Evolutionary conservation across 148 eudicot species (phyloP), one percentile per base, ranked within the genome.

Genomic region (Cornus controversa): DNA sequence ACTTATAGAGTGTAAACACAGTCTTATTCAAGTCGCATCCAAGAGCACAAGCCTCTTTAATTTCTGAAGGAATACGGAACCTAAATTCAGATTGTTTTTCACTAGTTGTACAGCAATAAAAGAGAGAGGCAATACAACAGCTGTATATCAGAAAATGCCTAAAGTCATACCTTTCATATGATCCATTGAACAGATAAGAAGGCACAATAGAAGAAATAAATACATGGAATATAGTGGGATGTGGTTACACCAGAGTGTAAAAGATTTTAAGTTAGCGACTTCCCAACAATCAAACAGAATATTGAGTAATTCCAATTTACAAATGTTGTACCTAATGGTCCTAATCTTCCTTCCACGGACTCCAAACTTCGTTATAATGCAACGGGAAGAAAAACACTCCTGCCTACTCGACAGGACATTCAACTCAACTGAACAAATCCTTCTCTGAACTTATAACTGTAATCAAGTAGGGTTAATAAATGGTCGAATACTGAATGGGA

Each of bases 1-100:
- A 2, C 36, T 66, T 28, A 13, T 31, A 72, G 18, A 72, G 57
- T 54, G 66, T 72, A 54, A 6, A 6, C 58, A 64, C 66, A 18
- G 63, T 57, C 47, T 22, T 31, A 68, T 20, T 50, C 70, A 67
- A 68, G 24, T 72, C 53, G 64, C 64, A 27, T 53, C 42, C 15
- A 72, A 72, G 18, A 10, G 75, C 66, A 54, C 37, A 72, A 28
- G 45, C 45, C 45, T 72, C 66, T 9, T 4, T 28, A 26, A 72
- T 31, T 29, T 36, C 45, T 28, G 57, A 29, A 27, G 24, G 8
- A 47, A 50, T 50, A 50, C 4, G 4, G 20, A 50, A 50, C 15
- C 18, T 11, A 50, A 0, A 1, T 50, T 50, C 57, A 50, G 57
- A 50, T 31, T 13, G 57, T 16, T 50, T 11, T 50, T 16, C 50